A percentile compares a stretch with the other conserved stretches of the same genome.
These are phyloP conservation scores for Candida pini DNA, from an alignment of 805 yeast species.

Conservation along the genomic window DNA sequence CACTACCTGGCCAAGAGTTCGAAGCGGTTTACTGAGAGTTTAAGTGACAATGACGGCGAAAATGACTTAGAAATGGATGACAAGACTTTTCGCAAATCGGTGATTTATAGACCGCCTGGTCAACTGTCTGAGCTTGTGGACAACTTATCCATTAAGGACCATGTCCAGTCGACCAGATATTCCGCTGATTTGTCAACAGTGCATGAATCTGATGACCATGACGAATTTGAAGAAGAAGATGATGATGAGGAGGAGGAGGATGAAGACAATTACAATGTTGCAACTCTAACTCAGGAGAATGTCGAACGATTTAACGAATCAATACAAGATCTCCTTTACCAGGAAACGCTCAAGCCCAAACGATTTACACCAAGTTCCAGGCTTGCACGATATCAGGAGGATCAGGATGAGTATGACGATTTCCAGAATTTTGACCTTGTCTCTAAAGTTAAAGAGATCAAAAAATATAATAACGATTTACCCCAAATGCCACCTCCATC, in stretches of 20 bases:
- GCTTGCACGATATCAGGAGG: constrained; percentile 17
- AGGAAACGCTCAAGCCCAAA: constrained; percentile 1
- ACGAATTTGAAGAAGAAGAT: constrained; percentile 3
- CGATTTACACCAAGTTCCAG: constrained; percentile 3
- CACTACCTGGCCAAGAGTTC: too few species aligned
- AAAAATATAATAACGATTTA: constrained; percentile 1
- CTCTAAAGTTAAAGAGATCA: constrained; percentile 4
- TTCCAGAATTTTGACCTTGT: constrained; percentile 14
- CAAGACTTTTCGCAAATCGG: not conserved
- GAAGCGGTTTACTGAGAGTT: too few species aligned
- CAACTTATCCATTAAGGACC: not conserved
- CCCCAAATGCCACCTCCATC: not conserved
- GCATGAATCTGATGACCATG: constrained; percentile 15
- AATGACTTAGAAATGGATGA: too few species aligned
- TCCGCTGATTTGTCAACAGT: constrained; percentile 19
- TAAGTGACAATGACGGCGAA: not conserved
- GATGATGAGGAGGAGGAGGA: too few species aligned
- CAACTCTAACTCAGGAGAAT: constrained; percentile 21
- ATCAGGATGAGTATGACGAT: constrained; percentile 15
- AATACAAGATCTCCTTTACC: constrained; percentile 1
- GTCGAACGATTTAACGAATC: constrained; percentile 14
- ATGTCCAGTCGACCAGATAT: not conserved
- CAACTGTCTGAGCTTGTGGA: too few species aligned
- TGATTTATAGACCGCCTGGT: not conserved
- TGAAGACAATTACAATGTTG: constrained; percentile 3